Conservation (phyloP, 768 basidiomycete genomes). For the Lentinus brumalis region DNA sequence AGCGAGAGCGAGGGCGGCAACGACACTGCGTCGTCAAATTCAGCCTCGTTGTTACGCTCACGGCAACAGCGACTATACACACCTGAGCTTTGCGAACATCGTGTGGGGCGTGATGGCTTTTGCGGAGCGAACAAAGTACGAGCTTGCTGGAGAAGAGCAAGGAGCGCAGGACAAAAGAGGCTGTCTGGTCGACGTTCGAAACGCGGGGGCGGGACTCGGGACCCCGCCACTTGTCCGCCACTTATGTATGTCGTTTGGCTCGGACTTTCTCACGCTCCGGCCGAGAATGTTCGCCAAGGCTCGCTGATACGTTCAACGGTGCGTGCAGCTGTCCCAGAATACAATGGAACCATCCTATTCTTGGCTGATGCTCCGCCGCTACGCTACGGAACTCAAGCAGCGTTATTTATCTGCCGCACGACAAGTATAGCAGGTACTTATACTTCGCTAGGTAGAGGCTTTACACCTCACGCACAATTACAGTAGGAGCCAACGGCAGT, state of each 20-base stretch:
- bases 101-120: conserved; percentile 29
- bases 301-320: background rate
- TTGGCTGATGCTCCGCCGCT: conserved; percentile 1
- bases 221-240: background rate
- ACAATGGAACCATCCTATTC: conserved; percentile 10
- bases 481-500: too few species aligned
- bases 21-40: conserved; percentile 32
- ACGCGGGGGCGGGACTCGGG: too few species aligned
- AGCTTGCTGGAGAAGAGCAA: conserved; percentile 9
- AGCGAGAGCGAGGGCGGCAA: conserved; percentile 48
- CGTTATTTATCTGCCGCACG: too few species aligned
- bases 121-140: conserved; percentile 20
- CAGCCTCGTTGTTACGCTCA: background rate
- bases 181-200: background rate
- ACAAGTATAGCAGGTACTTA: too few species aligned
- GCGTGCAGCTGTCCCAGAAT: conserved; percentile 12
- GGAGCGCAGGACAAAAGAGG: background rate
- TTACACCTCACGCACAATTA: too few species aligned
- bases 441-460: too few species aligned
- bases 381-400: background rate
- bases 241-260: background rate
- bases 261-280: conserved; percentile 10
- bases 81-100: conserved; percentile 58
- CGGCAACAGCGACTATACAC: conserved; percentile 14
- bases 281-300: conserved; percentile 11